These are phyloP conservation scores for Seiridium cupressi DNA, from an alignment of 2,329 filamentous ascomycete species.

Conservation along the genomic window DNA sequence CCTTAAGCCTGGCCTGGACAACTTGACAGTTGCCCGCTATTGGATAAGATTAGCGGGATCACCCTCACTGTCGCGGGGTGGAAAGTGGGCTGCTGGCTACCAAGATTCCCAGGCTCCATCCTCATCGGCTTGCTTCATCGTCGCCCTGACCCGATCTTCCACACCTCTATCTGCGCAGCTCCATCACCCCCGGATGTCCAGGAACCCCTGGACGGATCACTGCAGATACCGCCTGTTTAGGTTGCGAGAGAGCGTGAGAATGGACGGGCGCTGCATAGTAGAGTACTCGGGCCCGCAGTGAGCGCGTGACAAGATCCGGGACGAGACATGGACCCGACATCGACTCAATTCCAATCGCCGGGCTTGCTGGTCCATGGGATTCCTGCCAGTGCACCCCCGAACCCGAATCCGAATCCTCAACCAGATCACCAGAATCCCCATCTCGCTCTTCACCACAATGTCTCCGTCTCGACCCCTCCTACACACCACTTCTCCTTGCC, in stretches of 20 bases:
- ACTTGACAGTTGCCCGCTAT: background rate
- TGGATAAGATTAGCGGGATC: background rate
- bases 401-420: background rate
- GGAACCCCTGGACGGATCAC: background rate
- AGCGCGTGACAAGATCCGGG: background rate
- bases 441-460: conserved; percentile 20
- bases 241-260: background rate
- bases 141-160: background rate
- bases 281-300: background rate
- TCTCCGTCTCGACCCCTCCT: background rate
- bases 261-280: conserved; percentile 1
- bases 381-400: background rate
- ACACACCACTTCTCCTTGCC: conserved; percentile 19
- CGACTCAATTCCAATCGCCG: conserved; percentile 9
- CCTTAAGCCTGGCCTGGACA: too few species aligned
- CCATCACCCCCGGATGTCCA: background rate
- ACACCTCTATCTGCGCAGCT: background rate
- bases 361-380: conserved; percentile 1
- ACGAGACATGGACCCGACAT: conserved; percentile 11
- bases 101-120: background rate
- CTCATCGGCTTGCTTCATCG: background rate
- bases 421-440: conserved; percentile 24
- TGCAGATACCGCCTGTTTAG: background rate
- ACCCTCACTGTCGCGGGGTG: background rate
- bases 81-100: background rate